Base-by-base conservation (phyloP, 2,329 filamentous ascomycete species). In the Lecanicillium sp. region DNA sequence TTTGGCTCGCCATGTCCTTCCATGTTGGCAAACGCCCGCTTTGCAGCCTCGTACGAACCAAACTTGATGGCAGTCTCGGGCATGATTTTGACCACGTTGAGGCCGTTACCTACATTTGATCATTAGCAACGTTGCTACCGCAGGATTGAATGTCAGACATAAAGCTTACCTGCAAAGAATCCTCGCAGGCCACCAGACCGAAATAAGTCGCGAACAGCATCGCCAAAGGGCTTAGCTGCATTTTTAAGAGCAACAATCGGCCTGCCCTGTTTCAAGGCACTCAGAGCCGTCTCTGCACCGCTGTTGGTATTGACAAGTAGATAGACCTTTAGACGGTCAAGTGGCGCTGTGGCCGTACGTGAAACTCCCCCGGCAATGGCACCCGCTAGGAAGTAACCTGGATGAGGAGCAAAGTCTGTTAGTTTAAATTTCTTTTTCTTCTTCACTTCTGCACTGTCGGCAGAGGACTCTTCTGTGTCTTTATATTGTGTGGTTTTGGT, bases 51-150 rank as follows among this genome's bases (percentile, higher is more conserved):
- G 56, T 95, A 98, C 15, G 89, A 90, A 43, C 92, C 92, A 58
- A 98, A 98, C 62, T 95, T 94, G 57, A 98, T 95, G 18, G 92
- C 90, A 19, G 90, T 95, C 65, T 98, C 92, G 0, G 92, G 92
- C 87, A 96, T 95, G 44, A 98, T 92, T 62, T 98, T 98, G 54
- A 95, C 62, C 3, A 98, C 88, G 51, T 98, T 98, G 50, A 98
- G 69, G 4, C 92, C 92, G 54, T 98, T 98, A 28, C 92, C 89
- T 94, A 50, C 41, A 50, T 35, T 27, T 9, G n/a, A 27, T 33
- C 22, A 14, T 13, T 13, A 33, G 3, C 29, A 27, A 27, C 31
- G n/a, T n/a, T 36, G 25, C 25, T 14, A 7, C 25, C 14, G 16
- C 9, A 9, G 16, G 2, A 13, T 6, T 15, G 20, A 31, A 4